Evolutionary conservation across 2,329 filamentous ascomycete genomes (phyloP).

Genomic region (Thyridium curvatum): DNA sequence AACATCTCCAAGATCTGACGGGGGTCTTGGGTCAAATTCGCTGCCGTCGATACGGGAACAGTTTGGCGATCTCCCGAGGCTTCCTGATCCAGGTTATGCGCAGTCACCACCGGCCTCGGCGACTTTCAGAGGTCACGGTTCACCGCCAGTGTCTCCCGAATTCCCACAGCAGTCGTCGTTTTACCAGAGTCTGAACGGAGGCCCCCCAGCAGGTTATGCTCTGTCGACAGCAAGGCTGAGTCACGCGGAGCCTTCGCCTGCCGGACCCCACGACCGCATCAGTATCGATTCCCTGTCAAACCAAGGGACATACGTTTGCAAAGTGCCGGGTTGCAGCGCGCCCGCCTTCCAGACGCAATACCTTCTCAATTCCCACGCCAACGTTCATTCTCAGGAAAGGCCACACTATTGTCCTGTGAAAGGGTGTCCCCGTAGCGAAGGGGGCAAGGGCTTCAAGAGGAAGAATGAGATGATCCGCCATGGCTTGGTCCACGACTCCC

Average conservation of each 20-base stretch:
- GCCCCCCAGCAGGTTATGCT: no score
- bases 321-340: conserved; percentile 58
- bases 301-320: conserved; percentile 53
- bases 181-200: no score
- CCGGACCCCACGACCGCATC: conserved; percentile 36
- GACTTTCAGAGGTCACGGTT: no score
- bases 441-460: conserved; percentile 63
- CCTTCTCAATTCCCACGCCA: conserved; percentile 73
- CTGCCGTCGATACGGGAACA: conserved; percentile 32
- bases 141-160: no score
- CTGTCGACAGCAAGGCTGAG: no score
- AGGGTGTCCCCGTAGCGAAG: conserved; percentile 56
- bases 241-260: no score
- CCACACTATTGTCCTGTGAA: conserved; percentile 61
- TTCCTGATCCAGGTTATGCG: no score
- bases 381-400: conserved; percentile 59
- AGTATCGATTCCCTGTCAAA: conserved; percentile 53
- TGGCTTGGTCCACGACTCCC: conserved; percentile 87
- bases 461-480: conserved; percentile 71
- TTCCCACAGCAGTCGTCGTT: no score
- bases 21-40: conserved; percentile 10
- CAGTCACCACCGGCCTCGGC: no score
- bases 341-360: conserved; percentile 71
- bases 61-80: conserved; percentile 18
- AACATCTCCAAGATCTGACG: conserved; percentile 29